Conservation (phyloP, 495 filamentous ascomycete genomes). For the Hyaloscypha finlandica region DNA sequence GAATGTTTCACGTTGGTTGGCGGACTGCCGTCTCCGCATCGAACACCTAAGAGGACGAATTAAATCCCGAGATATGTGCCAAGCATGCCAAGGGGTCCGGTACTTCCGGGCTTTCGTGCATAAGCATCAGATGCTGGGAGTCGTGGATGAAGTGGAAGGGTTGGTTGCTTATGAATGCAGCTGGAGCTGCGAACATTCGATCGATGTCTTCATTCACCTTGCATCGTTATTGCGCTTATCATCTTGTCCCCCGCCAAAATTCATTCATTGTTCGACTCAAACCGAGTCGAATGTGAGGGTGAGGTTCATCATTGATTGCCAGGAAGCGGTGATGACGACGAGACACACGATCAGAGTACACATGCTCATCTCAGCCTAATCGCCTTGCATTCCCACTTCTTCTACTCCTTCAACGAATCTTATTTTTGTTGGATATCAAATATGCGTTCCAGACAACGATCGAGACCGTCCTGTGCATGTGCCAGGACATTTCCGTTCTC, state of each 20-base stretch:
- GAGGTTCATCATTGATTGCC: background rate
- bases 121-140: constrained; percentile 3
- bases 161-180: background rate
- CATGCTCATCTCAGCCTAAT: background rate
- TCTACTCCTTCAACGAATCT: background rate
- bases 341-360: constrained; percentile 1
- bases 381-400: background rate
- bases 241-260: background rate
- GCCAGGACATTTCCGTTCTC: constrained; percentile 16
- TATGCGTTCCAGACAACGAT: constrained; percentile 8
- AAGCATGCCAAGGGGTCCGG: constrained; percentile 1
- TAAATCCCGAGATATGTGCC: background rate
- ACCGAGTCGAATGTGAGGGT: background rate
- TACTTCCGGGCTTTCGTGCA: background rate
- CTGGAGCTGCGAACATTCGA: background rate
- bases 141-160: background rate
- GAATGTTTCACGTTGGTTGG: background rate
- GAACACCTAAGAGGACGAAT: background rate
- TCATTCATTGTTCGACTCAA: background rate
- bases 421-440: constrained; percentile 1
- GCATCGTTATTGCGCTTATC: background rate
- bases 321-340: constrained; percentile 6
- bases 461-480: constrained; percentile 13
- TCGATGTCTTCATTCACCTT: background rate
- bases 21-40: background rate